Evolutionary conservation across 2,329 filamentous ascomycete species (phyloP).

Genomic region (Monilinia polystroma): DNA sequence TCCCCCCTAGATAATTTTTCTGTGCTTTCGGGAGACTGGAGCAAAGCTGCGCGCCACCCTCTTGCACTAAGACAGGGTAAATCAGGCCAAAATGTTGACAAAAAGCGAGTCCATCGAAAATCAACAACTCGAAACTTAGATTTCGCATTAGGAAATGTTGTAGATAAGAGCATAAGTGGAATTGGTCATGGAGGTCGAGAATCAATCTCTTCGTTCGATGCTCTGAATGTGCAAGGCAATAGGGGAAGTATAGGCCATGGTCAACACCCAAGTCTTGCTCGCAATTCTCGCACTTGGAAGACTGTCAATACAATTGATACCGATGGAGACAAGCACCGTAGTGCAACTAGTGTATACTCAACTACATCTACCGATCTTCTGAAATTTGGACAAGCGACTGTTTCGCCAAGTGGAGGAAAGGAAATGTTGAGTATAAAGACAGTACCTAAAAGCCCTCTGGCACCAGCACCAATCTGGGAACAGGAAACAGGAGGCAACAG

Average conservation of each 20-base stretch:
- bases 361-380: conserved; percentile 11
- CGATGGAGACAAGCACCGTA: conserved; percentile 25
- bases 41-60: conserved; percentile 19
- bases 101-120: conserved; percentile 21
- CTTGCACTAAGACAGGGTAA: conserved; percentile 3
- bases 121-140: conserved; percentile 29
- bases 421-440: conserved; percentile 23
- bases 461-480: conserved; percentile 14
- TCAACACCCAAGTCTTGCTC: conserved; percentile 22
- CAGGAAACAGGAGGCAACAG: conserved; percentile 17
- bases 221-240: conserved; percentile 9
- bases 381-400: conserved; percentile 22
- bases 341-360: conserved; percentile 25
- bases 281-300: conserved; percentile 35
- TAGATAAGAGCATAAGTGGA: conserved; percentile 27
- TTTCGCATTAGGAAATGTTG: conserved; percentile 22
- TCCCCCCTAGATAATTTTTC: conserved; percentile 34
- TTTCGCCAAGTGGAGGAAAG: conserved; percentile 30
- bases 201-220: conserved; percentile 29
- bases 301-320: conserved; percentile 26
- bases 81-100: conserved; percentile 1
- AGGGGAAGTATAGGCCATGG: conserved; percentile 36
- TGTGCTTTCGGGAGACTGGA: conserved; percentile 26
- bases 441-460: conserved; percentile 26
- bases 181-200: conserved; percentile 33